Base-by-base conservation (phyloP, 331 rosid species). In the Phaseolus coccineus region DNA sequence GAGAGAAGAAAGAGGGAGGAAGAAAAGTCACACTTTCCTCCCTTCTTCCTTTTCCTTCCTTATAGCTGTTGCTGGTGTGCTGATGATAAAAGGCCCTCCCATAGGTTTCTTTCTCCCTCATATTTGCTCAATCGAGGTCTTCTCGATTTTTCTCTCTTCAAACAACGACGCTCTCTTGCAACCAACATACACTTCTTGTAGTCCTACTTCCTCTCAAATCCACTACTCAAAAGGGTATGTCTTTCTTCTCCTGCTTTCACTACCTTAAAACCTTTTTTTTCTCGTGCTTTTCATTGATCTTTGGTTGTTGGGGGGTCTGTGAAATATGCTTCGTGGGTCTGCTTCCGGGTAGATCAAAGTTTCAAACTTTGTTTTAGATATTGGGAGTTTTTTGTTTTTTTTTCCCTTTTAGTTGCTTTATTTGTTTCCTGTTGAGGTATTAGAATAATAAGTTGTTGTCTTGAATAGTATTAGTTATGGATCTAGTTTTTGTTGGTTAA, bases 21-120 rank as follows among this genome's bases (percentile, higher is more conserved):
- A 91, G 90, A 89, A 89, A 91, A 93, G 87, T 93, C 97, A 14
- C 98, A 84, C 96, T 82, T 93, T 93, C 99, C 96, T 88, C 77
- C 47, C 96, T 81, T 80, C 86, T 91, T 93, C 97, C 76, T 69
- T 61, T 79, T 9, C 69, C 48, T 28, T 72, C 61, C 22, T 14
- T 35, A 33, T 48, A 68, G 48, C 78, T 79, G 48, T 84, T 47
- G 24, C 72, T 67, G 46, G 19, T 80, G 31, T 51, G 71, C 85
- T 35, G 28, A 47, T 57, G 74, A 93, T 89, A 89, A 80, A 87
- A 78, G 52, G 79, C 50, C 64, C 33, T 4, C 47, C 10, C 69
- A 51, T 48, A 77, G 35, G 42, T 15, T 47, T 6, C 51, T 30
- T 39, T 30, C 74, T 42, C 47, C 69, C 57, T 79, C 88, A 82